A percentile compares a stretch with the other conserved stretches of the same genome.
phyloP scores from a whole-genome alignment of 768 basidiomycete genomes.

The Termitomyces heimii region DNA sequence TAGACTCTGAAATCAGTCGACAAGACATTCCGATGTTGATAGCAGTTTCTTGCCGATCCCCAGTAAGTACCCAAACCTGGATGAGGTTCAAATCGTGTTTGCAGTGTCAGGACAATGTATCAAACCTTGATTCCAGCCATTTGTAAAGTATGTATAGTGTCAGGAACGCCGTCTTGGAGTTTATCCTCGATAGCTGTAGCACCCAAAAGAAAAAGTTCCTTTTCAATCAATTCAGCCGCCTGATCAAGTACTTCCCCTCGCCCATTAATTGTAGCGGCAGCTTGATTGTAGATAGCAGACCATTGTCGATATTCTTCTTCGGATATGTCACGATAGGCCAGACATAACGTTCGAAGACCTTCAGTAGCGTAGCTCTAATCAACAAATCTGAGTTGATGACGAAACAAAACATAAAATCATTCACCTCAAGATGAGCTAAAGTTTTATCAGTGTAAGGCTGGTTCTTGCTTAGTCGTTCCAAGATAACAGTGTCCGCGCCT shows the following conservation, averaged over 20 bases:
- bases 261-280: constrained; percentile 92
- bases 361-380: constrained; percentile 92
- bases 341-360: constrained; percentile 92
- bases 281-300: constrained; percentile 83
- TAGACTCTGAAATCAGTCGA: constrained; percentile 93
- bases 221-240: constrained; percentile 94
- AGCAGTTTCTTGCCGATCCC: constrained; percentile 97
- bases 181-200: constrained; percentile 99
- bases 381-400: constrained; percentile 4
- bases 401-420: constrained; percentile 12
- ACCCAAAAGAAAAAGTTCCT: constrained; percentile 86
- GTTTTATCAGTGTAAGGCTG: constrained; percentile 87
- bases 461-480: constrained; percentile 84
- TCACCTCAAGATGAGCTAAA: constrained; percentile 82
- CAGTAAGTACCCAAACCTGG: constrained; percentile 95
- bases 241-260: constrained; percentile 92
- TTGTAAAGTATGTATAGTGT: constrained; percentile 95
- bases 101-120: background rate
- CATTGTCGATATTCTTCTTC: constrained; percentile 89
- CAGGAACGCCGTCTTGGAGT: constrained; percentile 96
- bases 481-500: constrained; percentile 96
- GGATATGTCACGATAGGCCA: constrained; percentile 90
- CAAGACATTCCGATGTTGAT: constrained; percentile 99
- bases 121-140: constrained; percentile 94
- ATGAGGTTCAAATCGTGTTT: constrained; percentile 3